These are phyloP conservation scores for Trypethelium eluteriae DNA, from an alignment of 495 filamentous ascomycete species.

Conservation along the genomic window DNA sequence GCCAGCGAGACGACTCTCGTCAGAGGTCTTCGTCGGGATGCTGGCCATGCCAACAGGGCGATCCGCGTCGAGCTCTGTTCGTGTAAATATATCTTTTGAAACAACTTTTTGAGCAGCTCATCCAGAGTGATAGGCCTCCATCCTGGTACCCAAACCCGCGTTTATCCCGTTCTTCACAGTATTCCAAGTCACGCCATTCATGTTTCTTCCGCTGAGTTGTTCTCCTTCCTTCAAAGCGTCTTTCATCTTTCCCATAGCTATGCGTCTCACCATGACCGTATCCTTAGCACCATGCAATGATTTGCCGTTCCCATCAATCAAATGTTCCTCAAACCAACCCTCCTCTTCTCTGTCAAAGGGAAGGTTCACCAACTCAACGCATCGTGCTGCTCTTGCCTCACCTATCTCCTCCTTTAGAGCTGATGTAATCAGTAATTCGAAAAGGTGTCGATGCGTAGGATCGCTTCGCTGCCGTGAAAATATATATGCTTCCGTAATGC, in stretches of 20 bases:
- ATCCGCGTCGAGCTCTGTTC: neutral
- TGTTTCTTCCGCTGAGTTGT: slow-evolving; percentile 42
- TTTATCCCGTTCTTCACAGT: slow-evolving; percentile 21
- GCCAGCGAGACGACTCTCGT: neutral
- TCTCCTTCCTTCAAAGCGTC: slow-evolving; percentile 22
- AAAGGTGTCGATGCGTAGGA: slow-evolving; percentile 49
- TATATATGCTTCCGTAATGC: slow-evolving; percentile 63
- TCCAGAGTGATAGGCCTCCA: neutral
- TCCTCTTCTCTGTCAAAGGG: slow-evolving; percentile 63
- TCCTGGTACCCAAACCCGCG: neutral
- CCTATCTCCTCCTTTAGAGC: slow-evolving; percentile 45
- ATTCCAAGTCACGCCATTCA: slow-evolving; percentile 49
- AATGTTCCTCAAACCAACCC: slow-evolving; percentile 58
- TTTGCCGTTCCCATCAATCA: slow-evolving; percentile 55
- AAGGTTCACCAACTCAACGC: slow-evolving; percentile 61
- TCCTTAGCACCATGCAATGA: slow-evolving; percentile 56
- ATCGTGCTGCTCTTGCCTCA: slow-evolving; percentile 46
- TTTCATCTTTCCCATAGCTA: slow-evolving; percentile 48
- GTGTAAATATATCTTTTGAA: neutral
- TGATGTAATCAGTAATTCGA: slow-evolving; percentile 59
- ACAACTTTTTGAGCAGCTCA: neutral
- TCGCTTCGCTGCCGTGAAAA: slow-evolving; percentile 61
- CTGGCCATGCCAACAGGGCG: neutral
- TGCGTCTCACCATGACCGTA: slow-evolving; percentile 59
- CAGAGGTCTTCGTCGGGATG: neutral